Evolutionary conservation across 331 rosid species (phyloP).

Genomic region (Stylosanthes scabra): DNA sequence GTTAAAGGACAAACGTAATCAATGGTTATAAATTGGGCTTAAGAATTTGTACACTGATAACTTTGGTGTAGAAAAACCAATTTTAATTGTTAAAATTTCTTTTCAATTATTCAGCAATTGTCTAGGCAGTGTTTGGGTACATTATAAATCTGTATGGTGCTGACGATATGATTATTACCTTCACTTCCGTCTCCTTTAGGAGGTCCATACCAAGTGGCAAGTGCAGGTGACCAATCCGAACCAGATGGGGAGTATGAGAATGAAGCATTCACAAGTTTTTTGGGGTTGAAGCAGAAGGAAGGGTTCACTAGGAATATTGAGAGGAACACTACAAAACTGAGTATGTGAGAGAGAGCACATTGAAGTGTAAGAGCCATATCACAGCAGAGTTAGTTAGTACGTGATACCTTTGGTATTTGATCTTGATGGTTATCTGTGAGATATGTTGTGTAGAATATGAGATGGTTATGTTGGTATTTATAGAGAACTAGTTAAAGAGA

Average conservation of each 20-base stretch:
- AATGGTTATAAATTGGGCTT: neutral
- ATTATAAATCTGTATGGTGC: neutral
- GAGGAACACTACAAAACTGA: conserved; percentile 33
- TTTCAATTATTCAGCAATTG: neutral
- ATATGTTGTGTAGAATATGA: conserved; percentile 20
- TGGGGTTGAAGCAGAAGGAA: conserved; percentile 59
- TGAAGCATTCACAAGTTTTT: conserved; percentile 51
- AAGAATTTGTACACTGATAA: no score
- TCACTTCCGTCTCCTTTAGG: conserved; percentile 83
- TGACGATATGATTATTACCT: conserved; percentile 45
- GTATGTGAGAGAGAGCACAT: conserved; percentile 11
- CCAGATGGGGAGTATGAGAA: conserved; percentile 44
- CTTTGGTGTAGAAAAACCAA: no score
- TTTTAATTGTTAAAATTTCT: neutral
- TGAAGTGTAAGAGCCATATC: conserved; percentile 53
- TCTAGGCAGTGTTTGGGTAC: neutral
- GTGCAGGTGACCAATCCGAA: conserved; percentile 60
- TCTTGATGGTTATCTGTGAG: conserved; percentile 13
- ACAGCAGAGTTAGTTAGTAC: neutral
- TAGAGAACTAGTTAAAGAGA: conserved; percentile 30
- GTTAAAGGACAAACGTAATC: neutral
- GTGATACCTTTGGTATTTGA: conserved; percentile 10
- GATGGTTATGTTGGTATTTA: conserved; percentile 41
- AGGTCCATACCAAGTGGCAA: conserved; percentile 87
- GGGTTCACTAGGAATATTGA: conserved; percentile 49